phyloP scores from a whole-genome alignment of 176 grass and related monocot genomes.

The Aegilops tauschii region DNA sequence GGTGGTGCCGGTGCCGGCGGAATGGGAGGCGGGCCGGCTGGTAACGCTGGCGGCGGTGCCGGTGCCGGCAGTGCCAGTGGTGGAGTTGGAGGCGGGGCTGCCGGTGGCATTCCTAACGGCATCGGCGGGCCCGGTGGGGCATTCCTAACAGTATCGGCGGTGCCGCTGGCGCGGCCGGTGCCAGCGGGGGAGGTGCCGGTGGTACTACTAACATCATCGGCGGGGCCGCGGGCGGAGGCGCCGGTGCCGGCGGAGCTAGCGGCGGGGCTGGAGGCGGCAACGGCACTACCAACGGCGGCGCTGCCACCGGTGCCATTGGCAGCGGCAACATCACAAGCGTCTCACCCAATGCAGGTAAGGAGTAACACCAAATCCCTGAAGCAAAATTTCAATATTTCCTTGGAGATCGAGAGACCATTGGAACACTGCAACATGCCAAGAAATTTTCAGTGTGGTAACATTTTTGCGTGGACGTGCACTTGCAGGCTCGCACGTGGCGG shows the following conservation, averaged over 20 bases:
- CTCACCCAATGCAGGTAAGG: neutral
- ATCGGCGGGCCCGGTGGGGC: neutral
- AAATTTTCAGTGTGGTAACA: neutral
- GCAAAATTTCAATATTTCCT: neutral
- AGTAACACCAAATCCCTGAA: neutral
- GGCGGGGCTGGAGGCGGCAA: neutral
- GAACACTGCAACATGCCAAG: no score
- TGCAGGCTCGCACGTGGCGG: conserved; percentile 53
- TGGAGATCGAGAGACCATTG: no score
- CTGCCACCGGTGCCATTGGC: neutral
- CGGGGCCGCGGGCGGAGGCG: neutral
- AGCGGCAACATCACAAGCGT: neutral
- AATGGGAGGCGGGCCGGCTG: neutral
- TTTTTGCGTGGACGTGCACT: neutral
- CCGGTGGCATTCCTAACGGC: neutral
- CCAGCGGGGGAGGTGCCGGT: neutral
- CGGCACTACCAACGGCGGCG: neutral
- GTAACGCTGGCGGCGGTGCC: neutral
- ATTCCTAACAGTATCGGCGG: neutral
- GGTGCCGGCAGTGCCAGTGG: neutral
- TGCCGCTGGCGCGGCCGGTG: neutral
- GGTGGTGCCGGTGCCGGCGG: neutral
- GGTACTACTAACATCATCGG: neutral
- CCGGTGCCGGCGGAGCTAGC: neutral
- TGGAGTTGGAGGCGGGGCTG: neutral